These are phyloP conservation scores for Podospora australis DNA, from an alignment of 495 filamentous ascomycete species.

Conservation along the genomic window DNA sequence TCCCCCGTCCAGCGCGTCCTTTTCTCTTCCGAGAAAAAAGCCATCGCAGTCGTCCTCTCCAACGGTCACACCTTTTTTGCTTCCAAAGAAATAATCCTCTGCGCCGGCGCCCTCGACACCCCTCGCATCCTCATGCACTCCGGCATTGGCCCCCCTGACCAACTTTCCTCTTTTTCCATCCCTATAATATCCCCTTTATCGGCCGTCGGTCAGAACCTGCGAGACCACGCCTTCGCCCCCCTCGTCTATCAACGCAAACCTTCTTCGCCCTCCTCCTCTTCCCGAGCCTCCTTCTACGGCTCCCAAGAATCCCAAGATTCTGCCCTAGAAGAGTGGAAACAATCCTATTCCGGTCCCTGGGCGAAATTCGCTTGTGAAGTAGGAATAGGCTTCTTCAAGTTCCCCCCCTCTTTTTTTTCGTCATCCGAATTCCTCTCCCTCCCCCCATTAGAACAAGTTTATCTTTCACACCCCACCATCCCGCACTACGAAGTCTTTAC, in stretches of 20 bases:
- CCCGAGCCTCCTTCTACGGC: conserved; percentile 26
- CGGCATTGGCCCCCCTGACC: conserved; percentile 51
- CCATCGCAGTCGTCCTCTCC: conserved; percentile 40
- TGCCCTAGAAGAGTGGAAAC: conserved; percentile 43
- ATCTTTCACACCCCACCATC: conserved; percentile 38
- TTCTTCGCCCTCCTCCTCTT: conserved; percentile 14
- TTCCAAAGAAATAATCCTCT: conserved; percentile 53
- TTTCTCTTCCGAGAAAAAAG: conserved; percentile 42
- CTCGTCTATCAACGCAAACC: conserved; percentile 22
- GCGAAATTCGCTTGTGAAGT: conserved; percentile 35
- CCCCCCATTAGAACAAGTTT: conserved; percentile 30
- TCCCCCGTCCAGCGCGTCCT: conserved; percentile 45
- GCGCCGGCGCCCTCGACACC: conserved; percentile 50
- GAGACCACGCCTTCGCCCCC: conserved; percentile 43
- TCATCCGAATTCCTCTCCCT: conserved; percentile 42
- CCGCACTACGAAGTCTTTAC: conserved; percentile 34
- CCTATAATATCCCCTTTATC: conserved; percentile 42
- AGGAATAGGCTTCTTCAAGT: conserved; percentile 50
- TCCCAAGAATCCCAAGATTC: conserved; percentile 30
- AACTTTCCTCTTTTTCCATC: conserved; percentile 50
- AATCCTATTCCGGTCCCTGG: conserved; percentile 43
- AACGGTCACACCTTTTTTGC: conserved; percentile 38
- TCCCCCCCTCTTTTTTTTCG: conserved; percentile 23
- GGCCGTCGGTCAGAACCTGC: conserved; percentile 49
- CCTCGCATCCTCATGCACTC: conserved; percentile 60